These are phyloP conservation scores for Bipolaris victoriae DNA, from an alignment of 2,329 filamentous ascomycete species.

Conservation along the genomic window DNA sequence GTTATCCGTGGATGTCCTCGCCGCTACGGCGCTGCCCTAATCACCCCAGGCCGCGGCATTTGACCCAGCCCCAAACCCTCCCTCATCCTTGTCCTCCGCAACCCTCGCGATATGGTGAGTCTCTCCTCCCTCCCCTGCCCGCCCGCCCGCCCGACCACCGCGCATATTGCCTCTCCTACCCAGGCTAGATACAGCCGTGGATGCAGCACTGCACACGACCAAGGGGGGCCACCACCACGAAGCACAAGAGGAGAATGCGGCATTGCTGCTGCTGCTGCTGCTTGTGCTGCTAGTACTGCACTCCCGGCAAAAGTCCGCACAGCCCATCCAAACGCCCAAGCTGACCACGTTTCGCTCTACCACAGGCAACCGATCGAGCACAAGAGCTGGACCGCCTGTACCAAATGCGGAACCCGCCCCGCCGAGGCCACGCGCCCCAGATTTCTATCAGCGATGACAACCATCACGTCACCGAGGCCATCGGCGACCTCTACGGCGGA, in stretches of 20 bases:
- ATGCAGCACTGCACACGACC: background rate
- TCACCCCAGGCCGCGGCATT: constrained; percentile 23
- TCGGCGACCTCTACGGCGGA: constrained; percentile 87
- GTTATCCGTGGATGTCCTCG: constrained; percentile 18
- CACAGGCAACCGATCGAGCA: constrained; percentile 51
- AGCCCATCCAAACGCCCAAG: constrained; percentile 15
- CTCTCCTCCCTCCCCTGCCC: background rate
- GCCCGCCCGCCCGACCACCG: background rate
- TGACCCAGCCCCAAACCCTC: constrained; percentile 9
- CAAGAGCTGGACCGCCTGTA: constrained; percentile 56
- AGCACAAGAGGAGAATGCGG: too few relatives aligned
- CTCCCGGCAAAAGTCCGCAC: constrained; percentile 15
- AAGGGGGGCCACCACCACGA: background rate
- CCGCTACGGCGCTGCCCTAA: constrained; percentile 18
- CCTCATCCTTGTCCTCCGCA: constrained; percentile 18
- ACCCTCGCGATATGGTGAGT: constrained; percentile 36
- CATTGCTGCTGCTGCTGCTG: constrained; percentile 1
- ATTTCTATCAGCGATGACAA: constrained; percentile 82
- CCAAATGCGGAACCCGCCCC: constrained; percentile 59
- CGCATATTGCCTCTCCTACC: background rate
- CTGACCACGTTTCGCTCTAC: constrained; percentile 36
- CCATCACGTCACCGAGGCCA: constrained; percentile 93
- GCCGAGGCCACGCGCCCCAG: constrained; percentile 65
- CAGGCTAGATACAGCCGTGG: background rate
- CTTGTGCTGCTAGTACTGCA: constrained; percentile 1